Evolutionary conservation across 1,284 basidiomycete genomes (phyloP), one percentile per base, ranked within the genome.

Genomic region (Irpex sp.): DNA sequence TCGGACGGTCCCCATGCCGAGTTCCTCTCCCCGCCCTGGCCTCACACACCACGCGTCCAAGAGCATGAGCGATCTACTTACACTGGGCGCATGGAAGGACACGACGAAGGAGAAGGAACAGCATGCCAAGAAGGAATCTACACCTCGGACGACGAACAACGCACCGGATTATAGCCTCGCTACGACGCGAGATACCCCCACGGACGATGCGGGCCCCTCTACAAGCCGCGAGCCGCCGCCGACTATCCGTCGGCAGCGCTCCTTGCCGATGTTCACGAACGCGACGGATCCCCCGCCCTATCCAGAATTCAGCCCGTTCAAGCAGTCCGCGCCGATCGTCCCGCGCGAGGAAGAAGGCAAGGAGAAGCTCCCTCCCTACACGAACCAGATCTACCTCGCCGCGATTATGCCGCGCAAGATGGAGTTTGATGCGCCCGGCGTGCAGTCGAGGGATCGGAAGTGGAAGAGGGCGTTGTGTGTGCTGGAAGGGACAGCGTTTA

Each of bases 391-490:
- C 13, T 90, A 94, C 73, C 87, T 99, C 68, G 84, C 88, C 58
- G 94, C 92, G 1, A 85, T 90, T 65, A 84, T 99, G 78, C 91
- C 92, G 4, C 87, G 94, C 59, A 99, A 99, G 82, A 88, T 97
- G 89, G 97, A 99, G 80, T 98, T 99, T 73, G 80, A 77, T 1
- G 79, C 84, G 13, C 94, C 95, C 0, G 94, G 94, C 7, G 81
- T 94, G 2, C 94, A 97, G 73, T 89, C 95, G 15, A 87, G 83
- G 71, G 95, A 98, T 72, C 83, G 97, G 43, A 93, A 93, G 71
- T 99, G 97, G 97, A 87, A 90, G 67, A 82, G 92, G 59, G 86
- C 90, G 64, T 85, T 97, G 70, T 93, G 95, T 74, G 93, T 97
- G 66, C 77, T 99, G 49, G 94, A 98, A 72, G 97, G 97, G 47